Base-by-base conservation (phyloP, 768 basidiomycete species). In the Tulasnella sp. region DNA sequence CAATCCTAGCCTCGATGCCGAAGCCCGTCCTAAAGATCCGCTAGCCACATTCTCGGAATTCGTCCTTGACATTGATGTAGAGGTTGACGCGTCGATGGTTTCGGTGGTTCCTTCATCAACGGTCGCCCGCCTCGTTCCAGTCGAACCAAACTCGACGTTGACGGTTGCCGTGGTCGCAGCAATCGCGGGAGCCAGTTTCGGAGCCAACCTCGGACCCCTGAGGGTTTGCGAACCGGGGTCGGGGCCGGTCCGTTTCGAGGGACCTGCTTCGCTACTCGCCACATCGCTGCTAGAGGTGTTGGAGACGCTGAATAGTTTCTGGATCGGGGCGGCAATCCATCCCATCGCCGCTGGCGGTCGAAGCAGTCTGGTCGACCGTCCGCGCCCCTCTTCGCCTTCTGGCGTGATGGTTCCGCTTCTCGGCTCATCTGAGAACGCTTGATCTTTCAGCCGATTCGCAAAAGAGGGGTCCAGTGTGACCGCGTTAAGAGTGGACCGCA, bases 141-240 rank as follows among this genome's bases (percentile, higher is more conserved):
- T 86, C 4, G 77, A 78, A 22, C 94, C 94, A 86, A 98, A 99
- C 87, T 98, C 97, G 79, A 99, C 97, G 80, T 96, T 98, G 83
- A 99, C 97, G 1, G 96, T 96, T 75, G 94, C 97, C 2, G 94
- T 89, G 31, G 94, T 95, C 14, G 98, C 95, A 16, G 93, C 92
- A 42, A 96, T 90, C 16, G 94, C 95, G 2, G 97, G 93, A 0
- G 91, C 90, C 40, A 93, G 89, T 85, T 99, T 99, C 2, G 93
- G 94, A 34, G 91, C 92, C 8, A 85, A 8, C 72, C 58, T 60
- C n/a, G 77, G 77, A 40, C 54, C 64, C 41, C 64, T 60, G 40
- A 60, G 1, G 6, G 77, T 78, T 40, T 82, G n/a, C 82, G 82
- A 34, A 18, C 34, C 28, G n/a, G 18, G 20, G 31, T 64, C 42